phyloP scores from a whole-genome alignment of 768 basidiomycete species.

The Austroboletus eburneus region DNA sequence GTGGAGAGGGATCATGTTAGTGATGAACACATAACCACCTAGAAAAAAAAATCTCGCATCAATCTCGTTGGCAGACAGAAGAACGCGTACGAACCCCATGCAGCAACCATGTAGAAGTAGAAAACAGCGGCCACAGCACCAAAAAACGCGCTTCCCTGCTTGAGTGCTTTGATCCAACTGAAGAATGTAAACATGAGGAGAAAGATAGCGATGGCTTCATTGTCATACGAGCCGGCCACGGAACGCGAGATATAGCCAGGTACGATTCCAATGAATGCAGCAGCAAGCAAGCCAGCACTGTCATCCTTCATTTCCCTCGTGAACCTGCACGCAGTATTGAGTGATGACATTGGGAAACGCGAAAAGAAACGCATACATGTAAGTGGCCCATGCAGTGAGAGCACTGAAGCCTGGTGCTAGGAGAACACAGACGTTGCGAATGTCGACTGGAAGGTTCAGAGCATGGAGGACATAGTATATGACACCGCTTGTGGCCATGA shows the following conservation, averaged over 20 bases:
- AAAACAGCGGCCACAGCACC: slow-evolving; percentile 90
- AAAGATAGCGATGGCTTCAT: slow-evolving; percentile 99
- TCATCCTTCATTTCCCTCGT: slow-evolving; percentile 96
- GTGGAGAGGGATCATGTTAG: slow-evolving; percentile 99
- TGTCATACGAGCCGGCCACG: slow-evolving; percentile 98
- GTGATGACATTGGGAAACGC: neutral
- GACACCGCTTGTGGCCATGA: slow-evolving; percentile 97
- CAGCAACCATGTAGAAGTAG: slow-evolving; percentile 99
- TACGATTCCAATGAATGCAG: slow-evolving; percentile 96
- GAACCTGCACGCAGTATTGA: slow-evolving; percentile 53
- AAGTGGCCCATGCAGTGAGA: slow-evolving; percentile 93
- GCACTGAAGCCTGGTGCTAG: slow-evolving; percentile 97
- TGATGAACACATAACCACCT: slow-evolving; percentile 99
- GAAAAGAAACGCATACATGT: slow-evolving; percentile 58
- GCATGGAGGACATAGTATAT: slow-evolving; percentile 90
- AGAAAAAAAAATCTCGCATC: slow-evolving; percentile 4
- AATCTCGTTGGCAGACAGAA: neutral
- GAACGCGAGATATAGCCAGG: slow-evolving; percentile 99
- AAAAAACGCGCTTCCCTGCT: slow-evolving; percentile 88
- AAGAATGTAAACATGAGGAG: slow-evolving; percentile 99
- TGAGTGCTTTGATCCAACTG: slow-evolving; percentile 94
- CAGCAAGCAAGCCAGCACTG: slow-evolving; percentile 93
- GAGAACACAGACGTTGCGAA: slow-evolving; percentile 93
- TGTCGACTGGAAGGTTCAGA: slow-evolving; percentile 93
- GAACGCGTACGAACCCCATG: slow-evolving; percentile 71